phyloP scores from a whole-genome alignment of 2,329 filamentous ascomycete species.

The Epichloe coenophiala region DNA sequence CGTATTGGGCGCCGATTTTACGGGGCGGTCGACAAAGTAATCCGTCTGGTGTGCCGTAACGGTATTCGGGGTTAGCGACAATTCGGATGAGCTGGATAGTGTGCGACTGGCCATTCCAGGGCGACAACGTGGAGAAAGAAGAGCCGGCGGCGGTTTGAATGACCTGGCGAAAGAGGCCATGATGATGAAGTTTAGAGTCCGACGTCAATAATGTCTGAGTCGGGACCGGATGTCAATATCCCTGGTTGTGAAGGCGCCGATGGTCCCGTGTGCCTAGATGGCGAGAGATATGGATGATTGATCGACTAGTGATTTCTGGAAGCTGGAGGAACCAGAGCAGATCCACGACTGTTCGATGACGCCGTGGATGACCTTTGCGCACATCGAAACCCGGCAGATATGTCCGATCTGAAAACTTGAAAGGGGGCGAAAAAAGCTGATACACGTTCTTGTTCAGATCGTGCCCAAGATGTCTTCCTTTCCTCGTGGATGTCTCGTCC shows the following conservation, averaged over 20 bases:
- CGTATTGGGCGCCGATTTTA: conserved; percentile 16
- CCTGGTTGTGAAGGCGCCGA: background rate
- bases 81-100: conserved; percentile 33
- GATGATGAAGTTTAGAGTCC: background rate
- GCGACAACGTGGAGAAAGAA: conserved; percentile 28
- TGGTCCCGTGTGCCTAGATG: background rate
- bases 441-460: background rate
- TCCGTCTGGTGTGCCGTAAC: conserved; percentile 11
- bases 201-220: background rate
- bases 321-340: background rate
- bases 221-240: background rate
- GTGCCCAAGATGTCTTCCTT: background rate
- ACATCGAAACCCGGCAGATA: background rate
- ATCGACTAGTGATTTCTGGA: background rate
- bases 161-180: conserved; percentile 38
- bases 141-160: conserved; percentile 31
- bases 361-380: background rate
- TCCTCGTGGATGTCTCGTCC: too few species aligned
- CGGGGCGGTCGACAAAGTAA: conserved; percentile 16
- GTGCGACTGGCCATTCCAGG: conserved; percentile 30
- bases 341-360: conserved; percentile 1
- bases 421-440: background rate
- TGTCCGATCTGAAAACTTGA: background rate
- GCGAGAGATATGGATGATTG: background rate
- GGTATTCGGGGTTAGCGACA: conserved; percentile 21